A percentile compares a stretch with the other conserved stretches of the same genome.
Conservation (phyloP, 352 stramenopile species). For the Pythium grandisporangium region DNA sequence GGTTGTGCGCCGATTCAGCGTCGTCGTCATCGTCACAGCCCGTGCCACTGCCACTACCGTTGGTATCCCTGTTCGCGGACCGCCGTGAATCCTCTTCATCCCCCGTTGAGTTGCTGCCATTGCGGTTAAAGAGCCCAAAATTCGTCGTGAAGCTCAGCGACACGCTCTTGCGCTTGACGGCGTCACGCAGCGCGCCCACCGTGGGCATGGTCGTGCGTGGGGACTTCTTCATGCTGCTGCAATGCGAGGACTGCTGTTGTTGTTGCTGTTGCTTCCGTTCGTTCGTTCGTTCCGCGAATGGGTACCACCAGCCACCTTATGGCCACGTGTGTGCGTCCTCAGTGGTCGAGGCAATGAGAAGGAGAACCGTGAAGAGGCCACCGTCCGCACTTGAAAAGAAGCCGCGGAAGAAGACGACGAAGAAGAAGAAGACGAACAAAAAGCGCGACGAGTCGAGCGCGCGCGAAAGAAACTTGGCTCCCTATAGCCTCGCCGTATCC, state of each 20-base stretch:
- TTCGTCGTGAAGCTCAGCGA: constrained; percentile 52
- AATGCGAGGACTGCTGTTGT: not conserved
- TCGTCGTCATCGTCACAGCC: constrained; percentile 37
- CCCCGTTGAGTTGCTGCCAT: constrained; percentile 8
- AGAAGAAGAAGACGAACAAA: too few relatives aligned
- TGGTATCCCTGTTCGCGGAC: not conserved
- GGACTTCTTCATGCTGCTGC: constrained; percentile 4
- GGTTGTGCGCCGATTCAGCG: constrained; percentile 23
- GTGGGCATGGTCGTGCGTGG: not conserved
- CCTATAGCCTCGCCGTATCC: too few relatives aligned
- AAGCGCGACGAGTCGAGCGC: too few relatives aligned
- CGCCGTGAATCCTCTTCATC: constrained; percentile 3
- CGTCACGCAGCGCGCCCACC: constrained; percentile 33
- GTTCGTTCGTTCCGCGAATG: too few relatives aligned
- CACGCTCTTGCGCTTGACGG: constrained; percentile 53
- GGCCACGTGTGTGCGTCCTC: too few relatives aligned
- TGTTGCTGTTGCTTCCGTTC: not conserved
- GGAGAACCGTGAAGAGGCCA: too few relatives aligned
- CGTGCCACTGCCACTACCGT: constrained; percentile 18
- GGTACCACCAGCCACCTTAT: too few relatives aligned
- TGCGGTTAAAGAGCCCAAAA: constrained; percentile 43
- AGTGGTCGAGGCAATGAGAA: not conserved
- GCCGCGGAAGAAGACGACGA: too few relatives aligned
- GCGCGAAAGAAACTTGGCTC: too few relatives aligned
- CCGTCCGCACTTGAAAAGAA: too few relatives aligned